Conservation (phyloP, 2,329 filamentous ascomycete genomes). For the Calonectria naviculata region DNA sequence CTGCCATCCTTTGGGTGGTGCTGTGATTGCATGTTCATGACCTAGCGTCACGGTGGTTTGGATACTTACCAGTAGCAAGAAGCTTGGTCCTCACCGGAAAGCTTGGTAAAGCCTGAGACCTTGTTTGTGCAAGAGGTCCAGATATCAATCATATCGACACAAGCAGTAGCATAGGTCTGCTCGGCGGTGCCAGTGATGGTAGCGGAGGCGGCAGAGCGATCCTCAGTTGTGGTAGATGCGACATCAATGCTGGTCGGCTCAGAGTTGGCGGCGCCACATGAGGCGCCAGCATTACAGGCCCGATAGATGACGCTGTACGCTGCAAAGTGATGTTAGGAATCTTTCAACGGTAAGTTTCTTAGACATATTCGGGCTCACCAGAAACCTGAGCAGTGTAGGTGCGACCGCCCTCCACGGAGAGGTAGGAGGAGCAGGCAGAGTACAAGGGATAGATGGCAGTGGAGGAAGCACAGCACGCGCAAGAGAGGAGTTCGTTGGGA, state of each 20-base stretch:
- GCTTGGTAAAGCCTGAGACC: conserved; percentile 37
- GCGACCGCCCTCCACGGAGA: conserved; percentile 35
- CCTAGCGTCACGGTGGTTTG: background rate
- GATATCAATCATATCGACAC: conserved; percentile 40
- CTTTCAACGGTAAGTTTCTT: no score
- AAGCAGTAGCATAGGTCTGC: conserved; percentile 38
- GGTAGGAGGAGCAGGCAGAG: conserved; percentile 43
- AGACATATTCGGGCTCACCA: conserved; percentile 27
- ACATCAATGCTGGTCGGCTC: background rate
- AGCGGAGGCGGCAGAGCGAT: conserved; percentile 15
- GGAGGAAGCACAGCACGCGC: conserved; percentile 42
- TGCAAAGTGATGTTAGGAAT: conserved; percentile 26
- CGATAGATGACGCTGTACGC: conserved; percentile 42
- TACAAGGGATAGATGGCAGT: conserved; percentile 38
- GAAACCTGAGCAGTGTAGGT: conserved; percentile 34
- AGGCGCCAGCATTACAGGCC: conserved; percentile 28
- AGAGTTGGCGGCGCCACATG: background rate
- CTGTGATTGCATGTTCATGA: background rate
- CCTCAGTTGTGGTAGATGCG: conserved; percentile 14
- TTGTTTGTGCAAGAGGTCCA: conserved; percentile 40
- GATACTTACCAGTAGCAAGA: conserved; percentile 46
- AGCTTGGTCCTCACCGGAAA: conserved; percentile 42
- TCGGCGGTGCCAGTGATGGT: conserved; percentile 26
- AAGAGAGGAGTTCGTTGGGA: conserved; percentile 34
- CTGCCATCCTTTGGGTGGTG: background rate